phyloP scores from a whole-genome alignment of 352 stramenopile species.

The Phytopythium mirpurense region DNA sequence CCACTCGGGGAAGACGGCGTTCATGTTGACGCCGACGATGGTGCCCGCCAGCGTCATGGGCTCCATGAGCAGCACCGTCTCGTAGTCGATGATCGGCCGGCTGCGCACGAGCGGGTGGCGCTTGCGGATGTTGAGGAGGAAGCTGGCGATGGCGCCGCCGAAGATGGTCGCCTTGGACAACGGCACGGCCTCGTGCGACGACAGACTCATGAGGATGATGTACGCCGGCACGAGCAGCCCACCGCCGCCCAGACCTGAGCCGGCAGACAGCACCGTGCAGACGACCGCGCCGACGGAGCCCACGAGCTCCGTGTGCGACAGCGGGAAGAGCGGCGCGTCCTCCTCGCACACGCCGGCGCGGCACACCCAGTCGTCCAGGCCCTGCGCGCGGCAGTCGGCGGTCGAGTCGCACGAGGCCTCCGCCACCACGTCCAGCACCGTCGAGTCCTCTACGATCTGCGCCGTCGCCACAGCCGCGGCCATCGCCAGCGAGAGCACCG shows the following conservation, averaged over 20 bases:
- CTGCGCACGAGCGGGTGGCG: constrained; percentile 84
- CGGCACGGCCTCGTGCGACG: constrained; percentile 96
- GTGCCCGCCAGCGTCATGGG: constrained; percentile 82
- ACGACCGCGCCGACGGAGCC: constrained; percentile 70
- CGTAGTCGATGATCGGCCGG: constrained; percentile 76
- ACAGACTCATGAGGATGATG: constrained; percentile 92
- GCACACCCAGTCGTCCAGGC: constrained; percentile 34
- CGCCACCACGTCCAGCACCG: constrained; percentile 20
- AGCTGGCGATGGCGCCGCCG: constrained; percentile 93
- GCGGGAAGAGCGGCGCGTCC: constrained; percentile 46
- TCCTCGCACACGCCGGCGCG: constrained; percentile 42
- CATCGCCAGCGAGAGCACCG: neutral
- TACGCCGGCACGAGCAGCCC: constrained; percentile 97
- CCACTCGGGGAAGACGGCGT: constrained; percentile 79
- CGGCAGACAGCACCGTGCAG: constrained; percentile 86
- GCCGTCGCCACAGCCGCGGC: constrained; percentile 4
- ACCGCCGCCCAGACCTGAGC: constrained; percentile 91
- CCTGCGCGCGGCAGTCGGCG: constrained; percentile 41
- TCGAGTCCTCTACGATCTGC: constrained; percentile 27
- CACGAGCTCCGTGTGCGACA: constrained; percentile 42
- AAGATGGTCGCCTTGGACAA: constrained; percentile 97
- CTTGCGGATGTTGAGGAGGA: constrained; percentile 91
- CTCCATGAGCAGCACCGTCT: constrained; percentile 83
- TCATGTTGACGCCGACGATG: constrained; percentile 86
- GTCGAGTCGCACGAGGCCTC: constrained; percentile 32